Evolutionary conservation across 129 eudicot genomes (phyloP), one percentile per base, ranked within the genome.

Genomic region (Cynara cardunculus): DNA sequence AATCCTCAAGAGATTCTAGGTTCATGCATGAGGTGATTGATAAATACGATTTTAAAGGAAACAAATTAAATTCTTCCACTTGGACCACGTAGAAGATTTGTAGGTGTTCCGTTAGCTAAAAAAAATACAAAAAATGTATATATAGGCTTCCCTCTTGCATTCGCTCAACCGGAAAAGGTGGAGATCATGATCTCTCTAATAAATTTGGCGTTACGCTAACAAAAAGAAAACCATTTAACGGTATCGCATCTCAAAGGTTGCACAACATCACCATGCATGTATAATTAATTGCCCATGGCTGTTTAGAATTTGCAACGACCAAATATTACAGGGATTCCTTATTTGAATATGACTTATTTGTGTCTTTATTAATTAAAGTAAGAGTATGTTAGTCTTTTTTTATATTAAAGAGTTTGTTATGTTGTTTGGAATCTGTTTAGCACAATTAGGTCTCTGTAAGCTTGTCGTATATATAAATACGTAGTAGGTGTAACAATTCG

Each of bases 231-330:
- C 79, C 79, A 5, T 70, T 75, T 2, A 5, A 30, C 0, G 79
- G 27, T 59, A 10, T 75, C 8, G 69, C 79, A 6, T 75, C 79
- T 27, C 79, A 30, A 59, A 59, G 79, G 79, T 56, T 75, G 19
- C 19, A 49, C 1, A 35, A 56, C 61, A 30, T 9, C n/a, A n/a
- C n/a, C n/a, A n/a, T n/a, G n/a, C n/a, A n/a, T n/a, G n/a, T n/a
- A n/a, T n/a, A n/a, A n/a, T n/a, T n/a, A n/a, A n/a, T n/a, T n/a
- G n/a, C n/a, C n/a, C n/a, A n/a, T n/a, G n/a, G n/a, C n/a, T n/a
- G n/a, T n/a, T n/a, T n/a, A n/a, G n/a, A n/a, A n/a, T n/a, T n/a
- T n/a, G n/a, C n/a, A n/a, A n/a, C n/a, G n/a, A n/a, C n/a, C n/a
- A n/a, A n/a, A n/a, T n/a, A n/a, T n/a, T n/a, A n/a, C n/a, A n/a